Conservation (phyloP, 139 green algal species). For the Coccomyxa sp. region DNA sequence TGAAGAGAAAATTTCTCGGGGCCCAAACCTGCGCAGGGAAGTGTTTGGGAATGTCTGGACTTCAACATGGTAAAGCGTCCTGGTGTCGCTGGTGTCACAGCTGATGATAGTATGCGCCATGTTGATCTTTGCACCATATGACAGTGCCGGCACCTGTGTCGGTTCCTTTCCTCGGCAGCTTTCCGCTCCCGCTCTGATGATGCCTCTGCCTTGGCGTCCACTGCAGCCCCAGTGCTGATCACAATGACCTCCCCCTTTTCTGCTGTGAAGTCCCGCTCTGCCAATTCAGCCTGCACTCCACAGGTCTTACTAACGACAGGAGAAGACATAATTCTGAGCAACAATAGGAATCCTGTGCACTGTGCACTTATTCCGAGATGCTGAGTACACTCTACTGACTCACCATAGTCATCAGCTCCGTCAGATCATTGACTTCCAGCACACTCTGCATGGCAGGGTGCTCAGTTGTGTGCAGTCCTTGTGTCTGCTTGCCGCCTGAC, state of each 20-base stretch:
- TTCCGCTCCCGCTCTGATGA: constrained; percentile 24
- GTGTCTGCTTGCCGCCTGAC: not conserved
- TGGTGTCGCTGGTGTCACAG: no score
- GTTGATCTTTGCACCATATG: not conserved
- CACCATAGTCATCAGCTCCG: constrained; percentile 91
- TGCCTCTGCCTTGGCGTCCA: constrained; percentile 33
- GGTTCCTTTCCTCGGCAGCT: constrained; percentile 25
- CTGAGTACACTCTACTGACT: no score
- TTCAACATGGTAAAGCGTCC: no score
- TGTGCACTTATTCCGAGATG: no score
- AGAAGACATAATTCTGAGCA: no score
- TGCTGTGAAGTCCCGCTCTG: constrained; percentile 83
- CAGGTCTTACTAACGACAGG: not conserved
- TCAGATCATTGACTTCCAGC: constrained; percentile 85
- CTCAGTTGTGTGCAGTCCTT: constrained; percentile 61
- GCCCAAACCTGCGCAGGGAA: no score
- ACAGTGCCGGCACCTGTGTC: constrained; percentile 30
- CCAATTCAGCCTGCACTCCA: constrained; percentile 69
- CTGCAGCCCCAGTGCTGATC: constrained; percentile 37
- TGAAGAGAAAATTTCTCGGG: no score
- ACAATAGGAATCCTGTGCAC: no score
- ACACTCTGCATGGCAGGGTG: constrained; percentile 69
- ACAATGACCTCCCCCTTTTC: constrained; percentile 65
- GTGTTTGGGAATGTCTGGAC: no score
- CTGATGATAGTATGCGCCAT: no score